phyloP scores from a whole-genome alignment of 805 yeast genomes.

The Yarrowia sp. region DNA sequence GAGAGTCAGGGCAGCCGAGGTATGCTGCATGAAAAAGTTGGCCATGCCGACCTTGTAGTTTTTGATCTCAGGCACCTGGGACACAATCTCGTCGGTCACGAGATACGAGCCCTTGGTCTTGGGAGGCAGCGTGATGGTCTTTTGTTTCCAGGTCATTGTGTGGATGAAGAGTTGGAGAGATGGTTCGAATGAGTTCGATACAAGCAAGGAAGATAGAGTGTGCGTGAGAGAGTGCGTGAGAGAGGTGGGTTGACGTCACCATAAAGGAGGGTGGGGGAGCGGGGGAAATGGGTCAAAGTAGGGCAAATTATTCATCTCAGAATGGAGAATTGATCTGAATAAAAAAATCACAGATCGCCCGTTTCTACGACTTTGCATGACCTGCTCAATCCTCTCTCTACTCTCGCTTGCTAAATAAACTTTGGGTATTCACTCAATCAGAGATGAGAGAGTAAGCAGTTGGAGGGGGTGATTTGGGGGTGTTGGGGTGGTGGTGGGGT shows the following conservation, averaged over 20 bases:
- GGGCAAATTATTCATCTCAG: too few relatives aligned
- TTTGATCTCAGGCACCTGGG: slow-evolving; percentile 64
- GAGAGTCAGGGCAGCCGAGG: slow-evolving; percentile 76
- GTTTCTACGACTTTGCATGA: background rate
- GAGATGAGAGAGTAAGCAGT: background rate
- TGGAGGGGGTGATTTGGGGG: background rate
- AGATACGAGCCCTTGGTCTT: slow-evolving; percentile 73
- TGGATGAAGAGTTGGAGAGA: background rate
- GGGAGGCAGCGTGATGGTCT: slow-evolving; percentile 60
- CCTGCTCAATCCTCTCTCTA: too few relatives aligned
- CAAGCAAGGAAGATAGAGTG: slow-evolving; percentile 24
- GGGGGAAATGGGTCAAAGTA: too few relatives aligned
- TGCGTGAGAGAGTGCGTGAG: background rate
- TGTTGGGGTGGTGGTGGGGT: background rate
- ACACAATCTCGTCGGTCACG: slow-evolving; percentile 68
- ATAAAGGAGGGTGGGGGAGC: too few relatives aligned
- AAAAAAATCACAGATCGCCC: too few relatives aligned
- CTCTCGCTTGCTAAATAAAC: background rate
- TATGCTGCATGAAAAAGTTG: slow-evolving; percentile 75
- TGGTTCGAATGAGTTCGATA: background rate
- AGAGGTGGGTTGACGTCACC: slow-evolving; percentile 2
- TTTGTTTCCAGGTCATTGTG: slow-evolving; percentile 64
- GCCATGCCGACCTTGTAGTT: slow-evolving; percentile 67
- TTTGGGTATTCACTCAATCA: background rate
- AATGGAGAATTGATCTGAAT: too few relatives aligned